Base-by-base conservation (phyloP, 2,329 filamentous ascomycete species). In the Onygenales sp. region DNA sequence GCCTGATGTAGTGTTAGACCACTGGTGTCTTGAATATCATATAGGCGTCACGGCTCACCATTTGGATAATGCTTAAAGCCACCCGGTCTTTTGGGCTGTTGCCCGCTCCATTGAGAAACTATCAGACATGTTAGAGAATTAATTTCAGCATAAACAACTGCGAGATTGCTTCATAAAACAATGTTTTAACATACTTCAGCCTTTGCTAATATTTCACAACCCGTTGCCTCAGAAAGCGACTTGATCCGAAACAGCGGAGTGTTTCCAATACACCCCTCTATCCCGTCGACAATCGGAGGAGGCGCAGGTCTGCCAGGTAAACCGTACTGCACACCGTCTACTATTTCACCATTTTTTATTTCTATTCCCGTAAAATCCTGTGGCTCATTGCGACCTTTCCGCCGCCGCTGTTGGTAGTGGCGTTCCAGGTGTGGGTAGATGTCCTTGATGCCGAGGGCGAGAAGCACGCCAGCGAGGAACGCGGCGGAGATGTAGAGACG, bases 31-130 rank as follows among this genome's bases (percentile, higher is more conserved):
- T 52, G 46, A 42, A 13, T 50, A 17, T 54, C n/a, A 17, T 51
- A 7, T 7, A 43, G 21, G n/a, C 35, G 27, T 17, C n/a, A 14
- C 51, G n/a, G 54, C 60, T 54, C 69, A 78, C 78, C 66, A 77
- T 75, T 54, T 82, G 74, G 67, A 98, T 95, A 77, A 97, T 94
- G 71, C 81, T 87, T 39, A 97, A 78, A 1, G 93, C 93, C 11
- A 98, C 93, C 51, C 93, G 83, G 71, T 98, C 93, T 71, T 98
- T 98, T 42, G 93, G 91, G 61, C 87, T 93, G 63, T 89, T 88
- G 13, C 93, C 93, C 2, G 91, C 92, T 49, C 91, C 93, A 72
- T 98, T 97, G 52, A 98, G 80, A 66, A 95, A 94, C 79, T 80
- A 59, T 7, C n/a, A 43, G 43, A 10, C 33, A 5, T 48, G 53